Evolutionary conservation across 306 rosid genomes (phyloP), one percentile per base, ranked within the genome.

Genomic region (Carpinus fangiana): DNA sequence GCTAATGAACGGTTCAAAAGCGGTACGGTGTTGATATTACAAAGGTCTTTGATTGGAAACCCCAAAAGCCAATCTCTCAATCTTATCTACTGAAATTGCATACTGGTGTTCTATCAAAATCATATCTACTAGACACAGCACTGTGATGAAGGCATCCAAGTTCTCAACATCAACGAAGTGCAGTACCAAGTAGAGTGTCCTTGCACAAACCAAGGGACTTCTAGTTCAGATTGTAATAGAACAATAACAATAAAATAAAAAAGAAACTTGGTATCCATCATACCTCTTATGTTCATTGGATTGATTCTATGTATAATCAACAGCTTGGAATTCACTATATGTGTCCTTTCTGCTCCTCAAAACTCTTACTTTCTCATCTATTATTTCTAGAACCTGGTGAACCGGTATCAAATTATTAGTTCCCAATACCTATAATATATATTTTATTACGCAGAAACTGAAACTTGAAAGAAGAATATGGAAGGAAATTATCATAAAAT

Each of bases 321-420:
- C 85, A 60, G 77, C 87, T 81, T 81, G 85, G 70, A 82, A 88
- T 80, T 89, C 98, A 69, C 82, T 52, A 81, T 78, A 80, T 53
- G 81, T 73, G 73, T 86, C 92, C 78, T 80, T 85, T 85, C 83
- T 80, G 86, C 90, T 90, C 84, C 91, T 88, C 79, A 95, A 84
- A 77, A 88, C 93, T 86, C 93, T 90, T 72, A 90, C 97, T 82
- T 77, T 61, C 62, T 86, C 41, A 51, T 78, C 94, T 81, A 72
- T 90, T 75, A 95, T 91, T 86, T 91, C 98, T 38, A 92, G 88
- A 85, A 95, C 96, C 98, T 95, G 87, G 57, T 76, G 78, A 82
- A 54, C 46, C 62, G 36, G 74, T 7, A 16, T 77, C 80, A 73
- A 78, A 53, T 12, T 17, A 31, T 47, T 72, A 10, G 82, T 76